Evolutionary conservation across 441 rosid species (phyloP), one percentile per base, ranked within the genome.

Genomic region (Eruca vesicaria): DNA sequence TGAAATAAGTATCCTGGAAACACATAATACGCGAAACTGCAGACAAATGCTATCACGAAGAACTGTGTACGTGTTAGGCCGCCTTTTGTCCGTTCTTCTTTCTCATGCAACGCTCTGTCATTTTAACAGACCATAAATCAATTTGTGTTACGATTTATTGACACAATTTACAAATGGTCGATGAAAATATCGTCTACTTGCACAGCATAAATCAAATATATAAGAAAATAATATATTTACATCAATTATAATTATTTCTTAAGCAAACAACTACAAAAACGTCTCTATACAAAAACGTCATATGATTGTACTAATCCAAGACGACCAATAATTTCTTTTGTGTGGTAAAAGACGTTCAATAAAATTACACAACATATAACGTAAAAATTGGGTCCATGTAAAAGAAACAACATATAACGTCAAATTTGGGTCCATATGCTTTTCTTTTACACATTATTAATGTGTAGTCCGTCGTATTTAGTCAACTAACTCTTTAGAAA

Each of bases 1-100:
- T 90, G 75, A 29, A 94, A 89, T 63, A 92, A 84, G 84, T 94
- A 94, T 68, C 97, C 97, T 0, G 98, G 98, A 86, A 92, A 90
- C 66, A 87, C 79, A 52, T 94, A 90, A 78, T 92, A 94, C 0
- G 94, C 89, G 73, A 94, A 94, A 79, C 98, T 90, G 84, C 94
- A 89, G 3, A 81, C 68, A 71, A 94, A 85, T 74, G 96, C 91
- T 20, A 92, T 84, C 12, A 92, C 4, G 84, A 94, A 92, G 77
- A 94, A 94, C 35, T 94, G 97, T 72, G 84, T 92, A 33, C 98
- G 86, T 0, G 94, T 92, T 71, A 92, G 80, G 0, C 91, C 89
- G 4, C 98, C 96, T 63, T 69, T 87, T 11, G 83, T 15, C 73
- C 98, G 81, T 68, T 86, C 87, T 78, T 94, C 98, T 77, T 87